A percentile compares a stretch with the other conserved stretches of the same genome.
These are phyloP conservation scores for Scutellaria minor DNA, from an alignment of 257 asterid genomes.

Conservation along the genomic window DNA sequence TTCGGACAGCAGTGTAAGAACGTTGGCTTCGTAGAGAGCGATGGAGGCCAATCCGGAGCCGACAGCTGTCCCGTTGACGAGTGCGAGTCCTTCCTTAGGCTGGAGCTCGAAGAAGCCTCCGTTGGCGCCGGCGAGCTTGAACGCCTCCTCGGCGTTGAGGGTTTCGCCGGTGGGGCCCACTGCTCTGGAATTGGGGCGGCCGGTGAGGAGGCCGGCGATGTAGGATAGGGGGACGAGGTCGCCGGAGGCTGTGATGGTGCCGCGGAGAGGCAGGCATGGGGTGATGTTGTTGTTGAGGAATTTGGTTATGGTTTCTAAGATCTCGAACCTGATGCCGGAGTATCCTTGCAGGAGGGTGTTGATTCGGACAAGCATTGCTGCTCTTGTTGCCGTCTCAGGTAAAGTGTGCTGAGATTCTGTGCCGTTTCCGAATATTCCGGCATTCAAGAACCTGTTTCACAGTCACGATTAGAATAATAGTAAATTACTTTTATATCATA, in stretches of 20 bases:
- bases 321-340: constrained; percentile 60
- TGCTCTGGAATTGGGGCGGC: constrained; percentile 60
- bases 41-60: constrained; percentile 63
- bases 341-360: constrained; percentile 67
- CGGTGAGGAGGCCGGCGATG: constrained; percentile 60
- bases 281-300: constrained; percentile 58
- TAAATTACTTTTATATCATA: too few relatives aligned
- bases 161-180: constrained; percentile 48
- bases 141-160: constrained; percentile 53
- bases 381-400: constrained; percentile 59
- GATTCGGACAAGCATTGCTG: constrained; percentile 64
- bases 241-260: constrained; percentile 62
- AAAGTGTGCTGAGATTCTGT: constrained; percentile 49
- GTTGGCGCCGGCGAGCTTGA: constrained; percentile 51
- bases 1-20: constrained; percentile 46
- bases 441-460: constrained; percentile 54
- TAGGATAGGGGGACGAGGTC: constrained; percentile 62
- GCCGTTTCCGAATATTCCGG: constrained; percentile 58
- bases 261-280: constrained; percentile 60
- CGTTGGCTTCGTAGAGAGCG: constrained; percentile 55
- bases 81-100: constrained; percentile 67
- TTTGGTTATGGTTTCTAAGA: constrained; percentile 52
- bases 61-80: constrained; percentile 63
- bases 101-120: constrained; percentile 59
- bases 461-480: not conserved